Base-by-base conservation (phyloP, 1,139 yeast species). In the Yamadazyma atlantica region DNA sequence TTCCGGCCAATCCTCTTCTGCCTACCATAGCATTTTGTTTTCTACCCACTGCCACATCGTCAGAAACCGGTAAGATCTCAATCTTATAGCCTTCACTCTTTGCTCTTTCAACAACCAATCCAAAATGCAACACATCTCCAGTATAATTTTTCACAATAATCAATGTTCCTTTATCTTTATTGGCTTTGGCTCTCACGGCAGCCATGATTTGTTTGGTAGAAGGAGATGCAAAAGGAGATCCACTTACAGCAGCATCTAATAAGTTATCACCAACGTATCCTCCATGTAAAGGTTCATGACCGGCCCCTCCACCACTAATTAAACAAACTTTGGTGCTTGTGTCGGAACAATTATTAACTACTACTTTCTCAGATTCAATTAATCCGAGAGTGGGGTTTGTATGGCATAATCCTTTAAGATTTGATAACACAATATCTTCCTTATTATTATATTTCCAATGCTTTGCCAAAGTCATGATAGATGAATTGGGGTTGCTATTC, bases 201-300 rank as follows among this genome's bases (percentile, higher is more conserved):
- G 85, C 77, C 60, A 82, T 68, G 49, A 90, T 85, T 62, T 90
- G 97, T n/a, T 82, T 85, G 2, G 96, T 86, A 5, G 94, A 82
- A 2, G 97, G 97, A 15, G 95, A 86, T 0, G 97, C 96, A 66
- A 90, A 90, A 14, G 87, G 74, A 31, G 85, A 79, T 24, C 97
- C 97, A 38, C 88, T 80, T 7, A 89, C 96, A 2, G 96, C 97
- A 27, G 85, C 95, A 52, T 85, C 88, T 31, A 90, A 62, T 53
- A 85, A 66, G 37, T 92, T 92, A 19, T 76, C 72, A 4, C 97
- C 97, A 11, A 90, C 92, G 56, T 80, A 89, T 0, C 96, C 97
- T 4, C 86, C 92, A 55, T 89, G 96, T 7, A 90, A 72, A 22
- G 97, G 97, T 61, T 90, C 97, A 57, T 90, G 97, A 27, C 97